Conservation (phyloP, 768 basidiomycete genomes). For the Mycena floridula region DNA sequence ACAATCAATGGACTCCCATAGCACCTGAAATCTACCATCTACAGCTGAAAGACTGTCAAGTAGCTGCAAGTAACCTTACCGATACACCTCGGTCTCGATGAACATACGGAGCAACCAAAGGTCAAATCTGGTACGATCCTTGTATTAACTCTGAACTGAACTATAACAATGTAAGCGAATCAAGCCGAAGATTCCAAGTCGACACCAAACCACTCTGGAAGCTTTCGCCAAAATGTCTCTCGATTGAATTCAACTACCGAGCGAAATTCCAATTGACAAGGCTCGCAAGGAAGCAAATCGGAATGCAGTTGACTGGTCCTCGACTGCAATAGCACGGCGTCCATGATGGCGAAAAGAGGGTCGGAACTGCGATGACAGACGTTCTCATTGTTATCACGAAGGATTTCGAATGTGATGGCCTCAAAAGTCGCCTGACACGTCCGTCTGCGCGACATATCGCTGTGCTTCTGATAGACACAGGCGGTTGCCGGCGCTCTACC, state of each 20-base stretch:
- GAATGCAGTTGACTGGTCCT: constrained; percentile 41
- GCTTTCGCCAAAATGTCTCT: constrained; percentile 57
- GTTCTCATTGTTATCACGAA: constrained; percentile 68
- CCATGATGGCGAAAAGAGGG: constrained; percentile 64
- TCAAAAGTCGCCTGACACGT: constrained; percentile 70
- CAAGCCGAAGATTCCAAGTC: constrained; percentile 17
- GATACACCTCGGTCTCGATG: too few species aligned
- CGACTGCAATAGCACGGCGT: constrained; percentile 61
- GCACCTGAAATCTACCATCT: too few species aligned
- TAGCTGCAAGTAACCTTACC: too few species aligned
- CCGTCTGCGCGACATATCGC: constrained; percentile 37
- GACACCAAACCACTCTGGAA: constrained; percentile 64
- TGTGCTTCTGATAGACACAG: constrained; percentile 46
- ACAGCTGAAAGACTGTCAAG: too few species aligned
- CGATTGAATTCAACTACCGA: constrained; percentile 52
- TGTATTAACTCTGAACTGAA: too few species aligned
- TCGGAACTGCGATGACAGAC: constrained; percentile 61
- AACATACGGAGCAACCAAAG: too few species aligned
- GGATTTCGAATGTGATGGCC: constrained; percentile 65
- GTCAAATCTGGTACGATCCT: too few species aligned
- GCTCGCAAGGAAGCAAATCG: constrained; percentile 50
- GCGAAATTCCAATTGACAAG: constrained; percentile 57
- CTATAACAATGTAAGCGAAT: too few species aligned
- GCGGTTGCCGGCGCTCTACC: constrained; percentile 44
- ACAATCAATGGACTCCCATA: too few species aligned